Base-by-base conservation (phyloP, 2,329 filamentous ascomycete species). In the Fusarium sp. region DNA sequence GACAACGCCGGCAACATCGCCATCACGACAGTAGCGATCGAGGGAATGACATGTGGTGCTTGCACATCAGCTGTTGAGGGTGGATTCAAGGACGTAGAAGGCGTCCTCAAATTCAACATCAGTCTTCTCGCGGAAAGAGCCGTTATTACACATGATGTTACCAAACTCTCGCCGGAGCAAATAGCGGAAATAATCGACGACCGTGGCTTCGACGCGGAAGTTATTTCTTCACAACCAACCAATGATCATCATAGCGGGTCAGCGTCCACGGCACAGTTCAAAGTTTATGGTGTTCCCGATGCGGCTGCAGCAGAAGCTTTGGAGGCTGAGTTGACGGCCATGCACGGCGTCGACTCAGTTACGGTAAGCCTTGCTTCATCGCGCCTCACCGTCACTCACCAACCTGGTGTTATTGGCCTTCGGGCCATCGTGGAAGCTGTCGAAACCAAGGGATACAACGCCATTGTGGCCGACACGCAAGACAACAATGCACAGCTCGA, bases 401-500 rank as follows among this genome's bases (percentile, higher is more conserved):
- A 92, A 64, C 88, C 95, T 1, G 85, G 88, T 24, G 83, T 92
- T 20, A 90, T 93, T 58, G 95, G 96, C 6, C 88, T 99, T 28
- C 91, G 96, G 47, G 90, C 89, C 8, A 88, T 98, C 38, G 95
- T 98, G 13, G 94, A 95, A 77, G 84, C 89, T 1, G 90, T 98
- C 47, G 95, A 99, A 82, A 86, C 87, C n/a, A 86, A 90, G 26
- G 95, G 95, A 5, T 94, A 93, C 81, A 97, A 98, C 79, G 96
- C 95, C 3, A 85, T 99, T 6, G 89, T 98, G 16, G 92, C 95
- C 2, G 95, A 98, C 74, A 92, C 91, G 59, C 94, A 98, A 77
- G 96, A 99, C 83, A 98, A 97, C 81, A 97, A 97, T 78, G 95
- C 96, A 3, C 96, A 99, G 80, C 88, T 99, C 5, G 95, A 98